Evolutionary conservation across 148 eudicot species (phyloP).

Genomic region (Nepenthes mirabilis): DNA sequence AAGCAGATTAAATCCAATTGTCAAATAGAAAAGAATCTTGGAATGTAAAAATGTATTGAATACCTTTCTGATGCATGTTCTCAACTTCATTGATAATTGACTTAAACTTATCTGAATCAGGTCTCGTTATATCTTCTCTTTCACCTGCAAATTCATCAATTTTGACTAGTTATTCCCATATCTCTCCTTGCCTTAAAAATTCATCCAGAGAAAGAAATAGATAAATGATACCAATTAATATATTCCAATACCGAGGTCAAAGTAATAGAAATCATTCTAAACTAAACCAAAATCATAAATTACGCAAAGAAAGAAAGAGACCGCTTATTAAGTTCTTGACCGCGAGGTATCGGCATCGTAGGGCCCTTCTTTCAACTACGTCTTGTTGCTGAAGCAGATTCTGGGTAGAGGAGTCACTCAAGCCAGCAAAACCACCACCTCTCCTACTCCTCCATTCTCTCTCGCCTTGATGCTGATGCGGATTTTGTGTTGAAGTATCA

Average conservation of each 20-base stretch:
- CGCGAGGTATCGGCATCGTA: conserved; percentile 59
- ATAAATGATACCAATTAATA: background rate
- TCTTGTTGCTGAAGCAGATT: conserved; percentile 5
- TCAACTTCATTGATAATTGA: conserved; percentile 60
- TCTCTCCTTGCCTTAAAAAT: too few species aligned
- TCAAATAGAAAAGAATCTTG: too few species aligned
- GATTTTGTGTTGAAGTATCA: too few species aligned
- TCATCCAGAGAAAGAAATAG: background rate
- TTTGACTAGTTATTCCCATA: too few species aligned
- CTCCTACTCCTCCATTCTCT: too few species aligned
- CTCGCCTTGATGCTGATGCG: too few species aligned
- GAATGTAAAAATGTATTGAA: too few species aligned
- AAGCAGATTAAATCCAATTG: too few species aligned
- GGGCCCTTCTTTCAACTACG: conserved; percentile 38
- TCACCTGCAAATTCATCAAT: conserved; percentile 32
- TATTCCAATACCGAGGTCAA: background rate
- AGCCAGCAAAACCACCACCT: too few species aligned
- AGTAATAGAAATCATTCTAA: background rate
- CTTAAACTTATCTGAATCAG: conserved; percentile 50
- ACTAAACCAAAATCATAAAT: background rate
- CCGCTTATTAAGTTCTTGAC: conserved; percentile 61
- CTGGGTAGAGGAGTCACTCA: too few species aligned
- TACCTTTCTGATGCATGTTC: conserved; percentile 73
- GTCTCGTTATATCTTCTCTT: conserved; percentile 36
- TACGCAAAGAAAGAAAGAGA: conserved; percentile 6